phyloP scores from a whole-genome alignment of 2,329 filamentous ascomycete genomes.

The Aspergillus jensenii region DNA sequence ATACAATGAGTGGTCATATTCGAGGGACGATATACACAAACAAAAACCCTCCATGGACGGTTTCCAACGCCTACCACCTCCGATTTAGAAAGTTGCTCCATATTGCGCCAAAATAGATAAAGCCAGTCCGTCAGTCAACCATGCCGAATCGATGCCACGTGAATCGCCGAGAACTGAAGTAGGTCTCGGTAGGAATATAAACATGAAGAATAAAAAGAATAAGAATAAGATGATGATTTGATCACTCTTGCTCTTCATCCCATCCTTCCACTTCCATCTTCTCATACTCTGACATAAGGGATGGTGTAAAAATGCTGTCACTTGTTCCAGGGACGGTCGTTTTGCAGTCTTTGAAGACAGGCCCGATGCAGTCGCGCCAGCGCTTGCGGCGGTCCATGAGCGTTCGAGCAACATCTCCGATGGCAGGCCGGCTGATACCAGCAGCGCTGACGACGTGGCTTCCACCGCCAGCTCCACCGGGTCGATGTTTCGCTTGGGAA shows the following conservation, averaged over 20 bases:
- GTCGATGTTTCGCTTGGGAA: slow-evolving; percentile 57
- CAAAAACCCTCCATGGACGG: neutral
- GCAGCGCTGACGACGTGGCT: slow-evolving; percentile 52
- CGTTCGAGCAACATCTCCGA: slow-evolving; percentile 86
- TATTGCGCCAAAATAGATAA: slow-evolving; percentile 15
- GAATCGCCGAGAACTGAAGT: neutral
- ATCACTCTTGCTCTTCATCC: slow-evolving; percentile 73
- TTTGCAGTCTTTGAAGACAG: slow-evolving; percentile 83
- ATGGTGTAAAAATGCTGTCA: slow-evolving; percentile 74
- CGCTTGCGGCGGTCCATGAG: slow-evolving; percentile 87
- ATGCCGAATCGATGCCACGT: neutral
- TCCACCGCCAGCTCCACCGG: slow-evolving; percentile 71
- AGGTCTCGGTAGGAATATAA: neutral
- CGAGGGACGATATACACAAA: neutral
- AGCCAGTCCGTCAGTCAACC: neutral
- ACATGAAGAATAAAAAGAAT: slow-evolving; percentile 10
- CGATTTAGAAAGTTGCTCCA: neutral
- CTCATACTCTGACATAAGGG: slow-evolving; percentile 70
- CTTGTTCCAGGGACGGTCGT: slow-evolving; percentile 67
- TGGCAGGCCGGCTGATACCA: slow-evolving; percentile 56
- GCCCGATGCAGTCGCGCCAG: slow-evolving; percentile 89
- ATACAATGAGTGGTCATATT: neutral
- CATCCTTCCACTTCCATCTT: slow-evolving; percentile 76
- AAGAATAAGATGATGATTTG: slow-evolving; percentile 4
- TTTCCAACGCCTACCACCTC: slow-evolving; percentile 2